Base-by-base conservation (phyloP, 306 rosid species). In the Parietaria judaica region DNA sequence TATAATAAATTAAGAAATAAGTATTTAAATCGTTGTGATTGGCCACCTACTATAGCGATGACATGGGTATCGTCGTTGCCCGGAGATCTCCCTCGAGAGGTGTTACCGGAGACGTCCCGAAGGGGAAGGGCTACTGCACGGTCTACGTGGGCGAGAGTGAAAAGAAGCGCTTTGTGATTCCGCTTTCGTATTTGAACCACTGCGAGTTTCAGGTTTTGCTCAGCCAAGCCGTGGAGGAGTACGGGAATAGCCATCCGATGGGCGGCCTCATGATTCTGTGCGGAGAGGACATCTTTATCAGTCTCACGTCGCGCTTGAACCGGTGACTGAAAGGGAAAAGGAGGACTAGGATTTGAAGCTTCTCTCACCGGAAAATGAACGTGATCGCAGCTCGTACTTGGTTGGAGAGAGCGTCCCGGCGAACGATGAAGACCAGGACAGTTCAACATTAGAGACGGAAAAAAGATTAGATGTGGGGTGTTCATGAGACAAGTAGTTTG, bases 121-220 rank as follows among this genome's bases (percentile, higher is more conserved):
- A 72, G 57, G 84, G 81, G 3, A 80, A 72, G 57, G 84, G 81
- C 4, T 59, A 43, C 12, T 67, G 66, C 64, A 79, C 72, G 16
- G 81, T 80, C 8, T 84, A 69, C 7, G 72, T 81, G 9, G 86
- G 90, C 67, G 79, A 78, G 58, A 66, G 55, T 10, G 45, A 59
- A 45, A 75, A 69, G 68, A 79, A 75, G 51, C 58, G 71, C 14
- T 75, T 79, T 16, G 61, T 69, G 55, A 72, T 79, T 58, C 81
- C 80, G n/a, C 5, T 73, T 11, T 58, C 77, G 11, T 73, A 63
- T 53, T 75, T 80, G 82, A 78, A 69, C 38, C 71, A 68, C 10
- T 69, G 68, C 36, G 77, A 66, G 34, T 74, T 81, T 35, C 47
- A 65, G 66, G 64, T 60, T 2, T 71, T 74, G 56, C 66, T 67